phyloP scores from a whole-genome alignment of 768 basidiomycete genomes.

The Kwoniella dejecticola region DNA sequence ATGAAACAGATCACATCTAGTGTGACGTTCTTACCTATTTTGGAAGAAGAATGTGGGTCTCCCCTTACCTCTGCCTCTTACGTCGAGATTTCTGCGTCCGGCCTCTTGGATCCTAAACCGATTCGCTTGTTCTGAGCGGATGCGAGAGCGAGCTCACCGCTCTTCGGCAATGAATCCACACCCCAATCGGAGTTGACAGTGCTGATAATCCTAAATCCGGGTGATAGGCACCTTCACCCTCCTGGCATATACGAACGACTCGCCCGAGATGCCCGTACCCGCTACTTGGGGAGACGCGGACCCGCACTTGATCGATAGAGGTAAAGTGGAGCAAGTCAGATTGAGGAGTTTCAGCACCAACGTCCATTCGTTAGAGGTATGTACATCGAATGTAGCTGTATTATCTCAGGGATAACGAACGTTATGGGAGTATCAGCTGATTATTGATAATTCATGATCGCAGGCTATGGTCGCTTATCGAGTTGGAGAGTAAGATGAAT shows the following conservation, averaged over 20 bases:
- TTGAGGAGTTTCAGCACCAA: slow-evolving; percentile 96
- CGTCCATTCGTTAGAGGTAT: slow-evolving; percentile 75
- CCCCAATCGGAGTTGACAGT: not conserved
- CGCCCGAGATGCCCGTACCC: slow-evolving; percentile 86
- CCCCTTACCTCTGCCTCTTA: too few relatives aligned
- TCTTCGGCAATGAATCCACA: not conserved
- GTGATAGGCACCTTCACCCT: slow-evolving; percentile 84
- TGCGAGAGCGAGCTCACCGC: too few relatives aligned
- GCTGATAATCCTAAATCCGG: not conserved
- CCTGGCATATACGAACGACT: slow-evolving; percentile 77
- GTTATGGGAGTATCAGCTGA: too few relatives aligned
- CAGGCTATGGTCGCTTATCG: slow-evolving; percentile 98
- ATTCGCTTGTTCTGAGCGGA: too few relatives aligned
- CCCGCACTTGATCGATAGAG: slow-evolving; percentile 85
- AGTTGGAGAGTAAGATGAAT: slow-evolving; percentile 69
- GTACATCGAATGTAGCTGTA: too few relatives aligned
- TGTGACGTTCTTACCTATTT: slow-evolving; percentile 92
- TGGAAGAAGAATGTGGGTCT: slow-evolving; percentile 69
- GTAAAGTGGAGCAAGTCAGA: slow-evolving; percentile 73
- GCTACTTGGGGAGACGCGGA: slow-evolving; percentile 97
- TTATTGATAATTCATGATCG: too few relatives aligned
- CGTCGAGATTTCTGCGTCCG: too few relatives aligned
- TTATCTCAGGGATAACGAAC: too few relatives aligned
- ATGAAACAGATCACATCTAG: slow-evolving; percentile 97
- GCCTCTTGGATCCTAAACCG: too few relatives aligned